Conservation (phyloP, 768 basidiomycete genomes). For the Agaricus blazei region DNA sequence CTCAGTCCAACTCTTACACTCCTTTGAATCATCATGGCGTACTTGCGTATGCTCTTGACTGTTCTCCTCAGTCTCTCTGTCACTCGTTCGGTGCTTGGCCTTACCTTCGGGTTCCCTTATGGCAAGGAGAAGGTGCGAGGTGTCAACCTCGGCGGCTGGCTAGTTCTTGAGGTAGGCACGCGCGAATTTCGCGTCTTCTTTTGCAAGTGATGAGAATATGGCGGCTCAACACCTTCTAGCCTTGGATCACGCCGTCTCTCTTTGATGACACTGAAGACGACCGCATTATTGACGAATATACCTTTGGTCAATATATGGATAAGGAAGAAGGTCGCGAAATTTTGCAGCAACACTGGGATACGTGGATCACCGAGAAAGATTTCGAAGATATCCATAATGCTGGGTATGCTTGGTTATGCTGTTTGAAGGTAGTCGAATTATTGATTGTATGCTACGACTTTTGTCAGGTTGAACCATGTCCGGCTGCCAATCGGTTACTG, state of each 20-base stretch:
- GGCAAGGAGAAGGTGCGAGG: slow-evolving; percentile 70
- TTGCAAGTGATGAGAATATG: not conserved
- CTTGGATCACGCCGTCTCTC: slow-evolving; percentile 73
- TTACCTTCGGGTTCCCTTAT: slow-evolving; percentile 60
- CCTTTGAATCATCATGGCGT: slow-evolving; percentile 3
- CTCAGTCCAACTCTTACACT: slow-evolving; percentile 7
- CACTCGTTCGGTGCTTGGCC: slow-evolving; percentile 19
- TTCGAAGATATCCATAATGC: slow-evolving; percentile 68
- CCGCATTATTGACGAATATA: slow-evolving; percentile 73
- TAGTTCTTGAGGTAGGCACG: slow-evolving; percentile 37
- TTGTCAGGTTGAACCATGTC: slow-evolving; percentile 67
- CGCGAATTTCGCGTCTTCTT: slow-evolving; percentile 6
- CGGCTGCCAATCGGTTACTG: slow-evolving; percentile 85
- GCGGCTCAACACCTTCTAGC: slow-evolving; percentile 25
- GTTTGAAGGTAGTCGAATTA: not conserved
- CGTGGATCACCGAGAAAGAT: slow-evolving; percentile 79
- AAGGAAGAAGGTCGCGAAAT: slow-evolving; percentile 34
- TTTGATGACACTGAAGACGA: slow-evolving; percentile 59
- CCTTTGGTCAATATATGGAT: slow-evolving; percentile 61
- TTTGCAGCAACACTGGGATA: slow-evolving; percentile 66
- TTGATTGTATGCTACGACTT: not conserved
- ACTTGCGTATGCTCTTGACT: slow-evolving; percentile 8
- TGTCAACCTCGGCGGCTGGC: slow-evolving; percentile 71
- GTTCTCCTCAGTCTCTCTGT: slow-evolving; percentile 14
- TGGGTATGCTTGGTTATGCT: slow-evolving; percentile 40